Base-by-base conservation (phyloP, 768 basidiomycete genomes). In the Paxillus ammoniavirescens region DNA sequence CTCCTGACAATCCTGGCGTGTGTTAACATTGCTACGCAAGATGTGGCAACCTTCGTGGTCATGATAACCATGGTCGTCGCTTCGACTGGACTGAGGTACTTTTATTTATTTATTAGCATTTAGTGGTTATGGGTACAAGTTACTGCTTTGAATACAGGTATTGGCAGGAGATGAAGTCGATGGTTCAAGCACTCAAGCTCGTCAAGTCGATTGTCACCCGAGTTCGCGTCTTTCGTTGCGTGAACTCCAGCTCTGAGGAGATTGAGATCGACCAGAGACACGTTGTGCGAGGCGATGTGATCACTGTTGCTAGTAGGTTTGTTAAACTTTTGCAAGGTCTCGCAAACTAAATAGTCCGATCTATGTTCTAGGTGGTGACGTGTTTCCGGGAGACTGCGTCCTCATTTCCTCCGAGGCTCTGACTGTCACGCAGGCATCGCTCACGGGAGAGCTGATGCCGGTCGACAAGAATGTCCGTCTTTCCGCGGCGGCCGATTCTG, bases 51-150 rank as follows among this genome's bases (percentile, higher is more conserved):
- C 2, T 72, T 73, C 31, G 57, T 58, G 8, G 70, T 72, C 43
- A 70, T 72, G 70, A 61, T 73, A 36, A 50, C 57, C 36, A 72
- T 72, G 70, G 70, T 73, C 2, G 48, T 72, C 30, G 70, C 72
- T 42, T 72, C 72, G 12, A 69, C 68, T 2, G 61, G 64, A 10
- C 44, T 72, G 46, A 67, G 70, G 62, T 72, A 45, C 38, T n/a
- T 47, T 37, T 31, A 42, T 47, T 40, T 21, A 21, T 21, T 40
- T 8, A n/a, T 21, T 14, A 5, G 1, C 15, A 0, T 14, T 15
- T 3, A n/a, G 4, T 50, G 4, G 0, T 14, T 31, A 43, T 5
- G 17, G 12, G 50, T 57, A 1, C 52, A 35, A 17, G n/a, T n/a
- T 28, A 4, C 13, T 12, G 36, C 10, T 43, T 18, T 4, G 8